phyloP scores from a whole-genome alignment of 2,329 filamentous ascomycete genomes.

The Didymella exigua region DNA sequence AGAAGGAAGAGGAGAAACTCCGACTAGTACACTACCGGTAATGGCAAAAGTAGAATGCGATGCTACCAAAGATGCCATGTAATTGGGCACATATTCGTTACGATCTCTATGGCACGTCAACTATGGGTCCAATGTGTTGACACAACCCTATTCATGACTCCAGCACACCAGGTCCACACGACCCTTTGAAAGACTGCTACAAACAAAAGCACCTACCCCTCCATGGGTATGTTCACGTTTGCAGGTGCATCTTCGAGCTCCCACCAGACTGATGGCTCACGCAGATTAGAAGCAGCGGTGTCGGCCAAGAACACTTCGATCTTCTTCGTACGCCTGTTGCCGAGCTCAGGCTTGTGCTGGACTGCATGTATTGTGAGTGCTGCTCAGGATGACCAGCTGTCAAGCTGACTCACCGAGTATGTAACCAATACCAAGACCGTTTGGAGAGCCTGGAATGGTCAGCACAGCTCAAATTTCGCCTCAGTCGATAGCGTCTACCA shows the following conservation, averaged over 20 bases:
- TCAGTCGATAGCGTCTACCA: not conserved
- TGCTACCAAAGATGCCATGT: not conserved
- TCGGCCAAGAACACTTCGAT: constrained; percentile 7
- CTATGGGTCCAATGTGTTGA: not conserved
- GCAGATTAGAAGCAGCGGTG: constrained; percentile 2
- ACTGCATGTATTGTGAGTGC: not conserved
- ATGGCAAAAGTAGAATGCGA: not conserved
- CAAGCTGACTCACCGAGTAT: not conserved
- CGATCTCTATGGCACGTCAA: not conserved
- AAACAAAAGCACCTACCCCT: not conserved
- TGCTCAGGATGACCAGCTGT: too few species aligned
- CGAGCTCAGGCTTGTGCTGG: constrained; percentile 13
- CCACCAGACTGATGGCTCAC: constrained; percentile 5
- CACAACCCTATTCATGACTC: not conserved
- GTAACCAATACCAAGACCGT: constrained; percentile 6
- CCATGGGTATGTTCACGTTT: not conserved
- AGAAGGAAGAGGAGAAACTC: not conserved
- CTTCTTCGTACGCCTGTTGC: constrained; percentile 1
- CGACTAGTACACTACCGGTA: not conserved
- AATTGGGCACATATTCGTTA: not conserved
- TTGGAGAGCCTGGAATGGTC: constrained; percentile 3
- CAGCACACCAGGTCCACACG: too few species aligned
- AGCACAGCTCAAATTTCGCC: not conserved
- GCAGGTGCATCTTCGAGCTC: not conserved
- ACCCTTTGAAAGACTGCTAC: not conserved